Evolutionary conservation across 768 basidiomycete species (phyloP).

Genomic region (Podaxis sp.): DNA sequence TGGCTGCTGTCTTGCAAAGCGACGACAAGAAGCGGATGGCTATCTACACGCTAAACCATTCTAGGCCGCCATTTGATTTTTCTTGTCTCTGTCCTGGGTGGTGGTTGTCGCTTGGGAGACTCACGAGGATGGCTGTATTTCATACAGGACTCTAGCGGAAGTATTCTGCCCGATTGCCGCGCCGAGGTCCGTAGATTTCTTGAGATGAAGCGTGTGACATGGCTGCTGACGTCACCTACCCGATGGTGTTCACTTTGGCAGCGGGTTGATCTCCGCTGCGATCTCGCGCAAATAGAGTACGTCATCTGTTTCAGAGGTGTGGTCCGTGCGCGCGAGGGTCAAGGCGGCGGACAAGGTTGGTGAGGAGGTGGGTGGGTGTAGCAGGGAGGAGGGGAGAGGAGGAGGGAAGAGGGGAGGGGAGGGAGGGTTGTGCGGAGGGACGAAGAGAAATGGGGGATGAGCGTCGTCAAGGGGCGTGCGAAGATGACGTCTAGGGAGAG

Average conservation of each 20-base stretch:
- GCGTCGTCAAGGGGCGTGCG: constrained; percentile 16
- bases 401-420: background rate
- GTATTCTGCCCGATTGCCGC: constrained; percentile 85
- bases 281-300: constrained; percentile 43
- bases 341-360: background rate
- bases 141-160: constrained; percentile 67
- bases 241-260: constrained; percentile 16
- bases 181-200: constrained; percentile 62
- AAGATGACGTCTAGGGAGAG: constrained; percentile 17
- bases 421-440: background rate
- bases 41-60: background rate
- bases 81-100: background rate
- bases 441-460: background rate
- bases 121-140: constrained; percentile 6
- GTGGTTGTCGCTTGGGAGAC: background rate
- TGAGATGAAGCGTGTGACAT: constrained; percentile 6
- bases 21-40: background rate
- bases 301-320: constrained; percentile 15
- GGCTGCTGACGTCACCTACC: constrained; percentile 18
- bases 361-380: background rate
- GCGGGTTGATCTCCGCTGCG: constrained; percentile 64
- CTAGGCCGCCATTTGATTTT: background rate
- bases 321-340: background rate
- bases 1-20: background rate
- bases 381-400: background rate